phyloP scores from a whole-genome alignment of 1,139 yeast species.

The Saccharomycopsis hybrid region DNA sequence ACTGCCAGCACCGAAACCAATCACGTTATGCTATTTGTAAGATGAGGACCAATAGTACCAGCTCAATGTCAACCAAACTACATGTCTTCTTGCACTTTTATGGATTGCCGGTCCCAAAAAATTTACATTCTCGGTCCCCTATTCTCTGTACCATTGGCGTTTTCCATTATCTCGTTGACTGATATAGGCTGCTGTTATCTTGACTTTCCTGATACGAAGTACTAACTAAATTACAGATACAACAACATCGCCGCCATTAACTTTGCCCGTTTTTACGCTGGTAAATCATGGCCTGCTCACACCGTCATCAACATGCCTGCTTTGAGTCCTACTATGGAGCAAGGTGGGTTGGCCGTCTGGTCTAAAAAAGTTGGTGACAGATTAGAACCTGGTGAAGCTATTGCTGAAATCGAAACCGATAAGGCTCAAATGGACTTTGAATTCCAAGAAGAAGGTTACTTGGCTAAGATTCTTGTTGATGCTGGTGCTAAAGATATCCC shows the following conservation, averaged over 20 bases:
- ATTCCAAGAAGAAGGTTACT: slow-evolving; percentile 95
- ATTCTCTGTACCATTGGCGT: not conserved
- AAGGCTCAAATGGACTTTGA: slow-evolving; percentile 99
- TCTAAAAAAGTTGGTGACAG: slow-evolving; percentile 82
- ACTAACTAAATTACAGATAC: no score
- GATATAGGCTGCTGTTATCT: no score
- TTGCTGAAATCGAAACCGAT: slow-evolving; percentile 97
- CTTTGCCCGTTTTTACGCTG: slow-evolving; percentile 30
- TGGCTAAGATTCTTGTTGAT: slow-evolving; percentile 83
- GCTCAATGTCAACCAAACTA: no score
- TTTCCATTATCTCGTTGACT: no score
- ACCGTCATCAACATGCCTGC: slow-evolving; percentile 72
- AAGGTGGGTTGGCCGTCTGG: slow-evolving; percentile 89
- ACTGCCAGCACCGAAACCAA: no score
- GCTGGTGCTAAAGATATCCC: slow-evolving; percentile 88
- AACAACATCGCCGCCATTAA: slow-evolving; percentile 27
- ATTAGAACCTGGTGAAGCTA: slow-evolving; percentile 83
- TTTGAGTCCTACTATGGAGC: slow-evolving; percentile 96
- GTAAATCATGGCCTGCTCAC: slow-evolving; percentile 48
- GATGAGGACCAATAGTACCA: no score
- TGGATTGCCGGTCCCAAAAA: no score
- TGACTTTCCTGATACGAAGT: no score
- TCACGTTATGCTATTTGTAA: no score
- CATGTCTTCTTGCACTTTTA: no score
- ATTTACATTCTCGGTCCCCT: not conserved